Evolutionary conservation across 192 early-diverging fungal species (phyloP).

Genomic region (Lobosporangium transversale): DNA sequence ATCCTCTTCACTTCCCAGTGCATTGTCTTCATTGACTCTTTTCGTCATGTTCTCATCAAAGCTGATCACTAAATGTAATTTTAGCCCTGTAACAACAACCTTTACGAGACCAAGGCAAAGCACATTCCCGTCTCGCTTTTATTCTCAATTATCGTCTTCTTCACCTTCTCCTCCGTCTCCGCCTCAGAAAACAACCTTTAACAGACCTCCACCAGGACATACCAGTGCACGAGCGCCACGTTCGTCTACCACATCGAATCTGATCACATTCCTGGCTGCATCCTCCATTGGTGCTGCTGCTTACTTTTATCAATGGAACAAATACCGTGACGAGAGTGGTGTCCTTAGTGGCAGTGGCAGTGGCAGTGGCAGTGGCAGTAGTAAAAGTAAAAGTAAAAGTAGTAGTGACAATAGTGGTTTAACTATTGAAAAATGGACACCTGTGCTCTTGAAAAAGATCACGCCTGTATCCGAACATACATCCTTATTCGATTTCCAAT

Average conservation of each 20-base stretch:
- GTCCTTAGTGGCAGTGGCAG: neutral
- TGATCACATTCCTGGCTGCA: constrained; percentile 21
- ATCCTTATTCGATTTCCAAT: constrained; percentile 63
- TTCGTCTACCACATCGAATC: constrained; percentile 14
- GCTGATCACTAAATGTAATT: neutral
- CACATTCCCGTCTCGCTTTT: constrained; percentile 6
- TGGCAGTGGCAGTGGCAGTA: constrained; percentile 13
- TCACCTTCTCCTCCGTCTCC: too few species aligned
- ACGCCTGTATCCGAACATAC: constrained; percentile 62
- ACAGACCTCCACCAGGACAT: neutral
- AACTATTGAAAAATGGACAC: constrained; percentile 59
- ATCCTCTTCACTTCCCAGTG: too few species aligned
- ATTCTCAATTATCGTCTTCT: constrained; percentile 8
- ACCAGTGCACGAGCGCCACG: constrained; percentile 28
- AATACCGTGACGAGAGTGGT: neutral
- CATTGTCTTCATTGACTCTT: too few species aligned
- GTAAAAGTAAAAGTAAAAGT: neutral
- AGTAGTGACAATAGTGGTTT: constrained; percentile 39
- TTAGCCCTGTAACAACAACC: neutral
- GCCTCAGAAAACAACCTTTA: constrained; percentile 27
- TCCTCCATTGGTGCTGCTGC: constrained; percentile 19
- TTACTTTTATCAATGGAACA: constrained; percentile 35
- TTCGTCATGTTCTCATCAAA: constrained; percentile 8
- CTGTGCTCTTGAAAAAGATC: constrained; percentile 59
- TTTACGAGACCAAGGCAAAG: too few species aligned